Percentiles rank a stretch among this genome's conserved stretches.
These are phyloP conservation scores for Suhomyces faveliae DNA, from an alignment of 805 yeast genomes.

Conservation along the genomic window DNA sequence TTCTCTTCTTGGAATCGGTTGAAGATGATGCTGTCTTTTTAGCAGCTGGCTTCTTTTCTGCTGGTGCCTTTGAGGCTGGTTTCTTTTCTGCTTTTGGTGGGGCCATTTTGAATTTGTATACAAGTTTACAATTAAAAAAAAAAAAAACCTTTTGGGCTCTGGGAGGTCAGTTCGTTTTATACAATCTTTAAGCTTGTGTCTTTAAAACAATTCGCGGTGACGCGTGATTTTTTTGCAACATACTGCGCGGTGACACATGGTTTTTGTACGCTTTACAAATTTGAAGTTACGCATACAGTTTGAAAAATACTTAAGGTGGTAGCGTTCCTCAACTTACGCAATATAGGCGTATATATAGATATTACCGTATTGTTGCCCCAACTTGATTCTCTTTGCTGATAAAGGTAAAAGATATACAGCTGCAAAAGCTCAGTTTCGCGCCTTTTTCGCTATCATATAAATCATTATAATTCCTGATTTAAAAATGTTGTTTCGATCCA, in stretches of 20 bases:
- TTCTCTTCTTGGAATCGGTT: constrained; percentile 32
- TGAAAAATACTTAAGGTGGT: background rate
- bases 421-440: background rate
- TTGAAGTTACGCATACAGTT: background rate
- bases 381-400: background rate
- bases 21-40: constrained; percentile 35
- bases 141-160: background rate
- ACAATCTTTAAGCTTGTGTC: background rate
- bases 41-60: constrained; percentile 42
- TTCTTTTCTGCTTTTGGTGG: constrained; percentile 39
- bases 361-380: background rate
- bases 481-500: background rate
- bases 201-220: background rate
- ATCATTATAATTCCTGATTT: background rate
- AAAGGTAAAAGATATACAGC: background rate
- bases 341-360: background rate
- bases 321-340: background rate
- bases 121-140: background rate
- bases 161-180: constrained; percentile 1
- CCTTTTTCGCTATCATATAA: background rate
- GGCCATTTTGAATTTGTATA: constrained; percentile 25
- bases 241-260: background rate
- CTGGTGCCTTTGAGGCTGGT: constrained; percentile 41
- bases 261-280: background rate
- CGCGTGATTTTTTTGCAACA: background rate